Base-by-base conservation (phyloP, 2,329 filamentous ascomycete genomes). In the Elsinoe fawcettii region DNA sequence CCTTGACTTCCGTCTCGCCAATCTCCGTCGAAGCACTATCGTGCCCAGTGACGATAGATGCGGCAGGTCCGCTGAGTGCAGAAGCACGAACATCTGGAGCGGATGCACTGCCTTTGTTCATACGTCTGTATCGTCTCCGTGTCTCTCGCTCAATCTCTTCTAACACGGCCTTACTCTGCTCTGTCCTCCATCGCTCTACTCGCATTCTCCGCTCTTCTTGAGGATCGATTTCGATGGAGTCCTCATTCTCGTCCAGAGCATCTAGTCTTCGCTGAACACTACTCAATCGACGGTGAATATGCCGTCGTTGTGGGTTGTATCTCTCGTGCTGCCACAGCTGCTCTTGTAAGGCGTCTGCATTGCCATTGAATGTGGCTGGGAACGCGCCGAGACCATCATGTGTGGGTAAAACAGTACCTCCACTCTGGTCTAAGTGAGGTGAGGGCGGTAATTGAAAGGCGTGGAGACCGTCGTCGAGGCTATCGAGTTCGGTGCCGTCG, bases 301-400 rank as follows among this genome's bases (percentile, higher is more conserved):
- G 81, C 44, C 85, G 75, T 46, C 86, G 80, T 57, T 82, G 80
- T 0, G 89, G 87, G 63, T 95, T 95, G 71, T 86, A 89, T 61
- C 83, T 81, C 70, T 96, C 92, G 69, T 96, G 93, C 60, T 89
- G 86, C 78, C 90, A 96, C 47, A 96, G 74, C 62, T 92, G 87
- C 60, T 95, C 87, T 67, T 96, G 90, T 20, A 90, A 78, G 67
- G 60, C 75, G 67, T 68, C 80, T 67, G 73, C 88, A 69, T 67
- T 88, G 43, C 51, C 51, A 18, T 56, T 41, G 36, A 51, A 56
- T 6, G 63, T 63, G 5, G 66, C 66, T 60, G 71, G 82, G 70
- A 99, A 99, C 5, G 86, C 88, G 3, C 93, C 93, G 46, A 97
- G 73, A 1, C 93, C 93, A 75, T 99, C 91, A 67, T 99, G 93